phyloP scores from a whole-genome alignment of 1,284 basidiomycete species.

The Earliella scabrosa region DNA sequence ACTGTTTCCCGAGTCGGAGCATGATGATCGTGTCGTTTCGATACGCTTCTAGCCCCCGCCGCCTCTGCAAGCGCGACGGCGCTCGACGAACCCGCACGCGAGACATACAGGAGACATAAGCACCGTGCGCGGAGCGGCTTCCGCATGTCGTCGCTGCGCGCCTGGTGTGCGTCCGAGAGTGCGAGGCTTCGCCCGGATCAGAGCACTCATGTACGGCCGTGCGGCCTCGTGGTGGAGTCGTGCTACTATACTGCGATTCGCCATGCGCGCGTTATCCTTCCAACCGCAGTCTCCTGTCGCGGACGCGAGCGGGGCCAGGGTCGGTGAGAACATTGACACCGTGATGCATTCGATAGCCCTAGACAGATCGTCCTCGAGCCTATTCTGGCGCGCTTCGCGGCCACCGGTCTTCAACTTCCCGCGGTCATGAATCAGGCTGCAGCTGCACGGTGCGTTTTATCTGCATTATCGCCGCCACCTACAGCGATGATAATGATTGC shows the following conservation, averaged over 20 bases:
- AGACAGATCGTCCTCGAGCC: constrained; percentile 14
- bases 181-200: constrained; percentile 20
- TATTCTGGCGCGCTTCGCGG: constrained; percentile 4
- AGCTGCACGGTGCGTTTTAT: constrained; percentile 13
- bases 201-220: constrained; percentile 9
- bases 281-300: constrained; percentile 8
- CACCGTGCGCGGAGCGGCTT: constrained; percentile 17
- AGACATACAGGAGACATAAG: constrained; percentile 19
- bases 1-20: constrained; percentile 39
- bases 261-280: neutral
- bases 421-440: constrained; percentile 9
- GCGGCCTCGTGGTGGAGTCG: constrained; percentile 22
- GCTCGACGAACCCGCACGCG: too few relatives aligned
- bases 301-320: constrained; percentile 13
- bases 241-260: constrained; percentile 25
- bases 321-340: neutral
- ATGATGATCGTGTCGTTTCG: constrained; percentile 34
- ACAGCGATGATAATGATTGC: constrained; percentile 12
- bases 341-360: neutral
- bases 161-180: neutral
- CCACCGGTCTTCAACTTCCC: constrained; percentile 4
- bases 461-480: constrained; percentile 11
- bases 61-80: neutral
- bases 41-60: neutral
- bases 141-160: constrained; percentile 18